Evolutionary conservation across 75 land plant genomes (phyloP).

Genomic region (Picea glauca): DNA sequence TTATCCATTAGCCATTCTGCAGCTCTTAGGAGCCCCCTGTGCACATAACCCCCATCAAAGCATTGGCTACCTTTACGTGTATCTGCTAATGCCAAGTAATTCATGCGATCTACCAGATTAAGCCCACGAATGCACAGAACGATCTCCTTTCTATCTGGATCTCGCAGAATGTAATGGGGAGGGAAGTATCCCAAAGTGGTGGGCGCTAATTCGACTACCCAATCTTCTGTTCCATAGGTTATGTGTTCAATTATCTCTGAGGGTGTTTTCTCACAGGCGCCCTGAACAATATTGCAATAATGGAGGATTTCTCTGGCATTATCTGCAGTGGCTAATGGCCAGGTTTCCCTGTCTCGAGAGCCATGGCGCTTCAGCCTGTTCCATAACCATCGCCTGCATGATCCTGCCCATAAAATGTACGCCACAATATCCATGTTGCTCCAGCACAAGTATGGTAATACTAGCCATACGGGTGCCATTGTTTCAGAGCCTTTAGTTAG

Average conservation of each 20-base stretch:
- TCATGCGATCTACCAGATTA: conserved; percentile 23
- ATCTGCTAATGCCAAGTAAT: conserved; percentile 30
- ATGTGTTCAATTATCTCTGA: background rate
- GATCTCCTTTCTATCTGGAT: conserved; percentile 29
- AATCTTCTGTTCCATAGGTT: conserved; percentile 2
- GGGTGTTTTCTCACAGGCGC: background rate
- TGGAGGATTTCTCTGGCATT: conserved; percentile 1
- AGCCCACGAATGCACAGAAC: conserved; percentile 44
- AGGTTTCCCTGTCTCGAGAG: conserved; percentile 1
- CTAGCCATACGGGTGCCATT: conserved; percentile 5
- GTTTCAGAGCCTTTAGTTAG: background rate
- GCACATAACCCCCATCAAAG: conserved; percentile 18
- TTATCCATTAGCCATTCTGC: too few species aligned
- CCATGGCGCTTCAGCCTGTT: conserved; percentile 6
- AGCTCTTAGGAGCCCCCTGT: too few species aligned
- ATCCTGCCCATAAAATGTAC: background rate
- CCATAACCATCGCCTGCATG: background rate
- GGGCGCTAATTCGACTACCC: background rate
- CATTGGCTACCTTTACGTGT: conserved; percentile 27
- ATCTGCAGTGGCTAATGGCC: conserved; percentile 1
- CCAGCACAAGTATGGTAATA: conserved; percentile 5
- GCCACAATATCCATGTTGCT: conserved; percentile 8
- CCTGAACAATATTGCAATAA: conserved; percentile 3
- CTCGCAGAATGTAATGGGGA: conserved; percentile 37
- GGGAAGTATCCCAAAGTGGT: conserved; percentile 20